These are phyloP conservation scores for Candida sphagnicola DNA, from an alignment of 805 yeast species.

Conservation along the genomic window DNA sequence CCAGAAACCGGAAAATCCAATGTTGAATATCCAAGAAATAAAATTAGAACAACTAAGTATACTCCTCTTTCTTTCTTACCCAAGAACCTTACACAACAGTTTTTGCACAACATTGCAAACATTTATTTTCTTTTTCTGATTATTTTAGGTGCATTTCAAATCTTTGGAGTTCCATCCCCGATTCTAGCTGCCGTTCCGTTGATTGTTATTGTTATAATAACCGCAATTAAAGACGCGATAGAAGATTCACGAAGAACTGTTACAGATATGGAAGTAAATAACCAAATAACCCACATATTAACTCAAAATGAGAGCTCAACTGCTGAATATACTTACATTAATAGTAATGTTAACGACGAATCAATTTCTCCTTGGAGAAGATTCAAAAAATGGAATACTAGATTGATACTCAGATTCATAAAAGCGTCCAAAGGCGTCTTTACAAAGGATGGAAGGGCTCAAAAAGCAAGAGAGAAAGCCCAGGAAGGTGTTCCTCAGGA, in stretches of 20 bases:
- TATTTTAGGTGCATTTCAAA: constrained; percentile 72
- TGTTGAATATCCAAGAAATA: constrained; percentile 74
- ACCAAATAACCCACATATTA: constrained; percentile 66
- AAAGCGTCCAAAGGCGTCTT: constrained; percentile 24
- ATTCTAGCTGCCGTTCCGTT: constrained; percentile 73
- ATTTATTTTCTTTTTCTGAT: constrained; percentile 76
- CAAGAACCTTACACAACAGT: constrained; percentile 75
- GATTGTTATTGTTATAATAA: constrained; percentile 69
- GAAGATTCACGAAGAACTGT: constrained; percentile 77
- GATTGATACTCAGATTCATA: constrained; percentile 23
- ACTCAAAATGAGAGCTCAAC: constrained; percentile 17
- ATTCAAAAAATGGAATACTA: constrained; percentile 52
- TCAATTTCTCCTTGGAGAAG: constrained; percentile 65
- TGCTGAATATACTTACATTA: constrained; percentile 28
- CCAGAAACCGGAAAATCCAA: constrained; percentile 57
- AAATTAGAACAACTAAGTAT: constrained; percentile 92
- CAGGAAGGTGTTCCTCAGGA: constrained; percentile 1
- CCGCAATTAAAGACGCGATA: constrained; percentile 75
- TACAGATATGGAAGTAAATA: constrained; percentile 71
- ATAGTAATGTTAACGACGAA: constrained; percentile 61
- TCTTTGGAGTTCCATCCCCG: constrained; percentile 81
- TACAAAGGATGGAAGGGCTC: constrained; percentile 33
- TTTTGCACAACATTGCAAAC: constrained; percentile 79
- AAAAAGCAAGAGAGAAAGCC: constrained; percentile 18
- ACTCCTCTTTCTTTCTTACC: constrained; percentile 89